Evolutionary conservation across 2,329 filamentous ascomycete genomes (phyloP).

Genomic region (Cercospora brassicicola): DNA sequence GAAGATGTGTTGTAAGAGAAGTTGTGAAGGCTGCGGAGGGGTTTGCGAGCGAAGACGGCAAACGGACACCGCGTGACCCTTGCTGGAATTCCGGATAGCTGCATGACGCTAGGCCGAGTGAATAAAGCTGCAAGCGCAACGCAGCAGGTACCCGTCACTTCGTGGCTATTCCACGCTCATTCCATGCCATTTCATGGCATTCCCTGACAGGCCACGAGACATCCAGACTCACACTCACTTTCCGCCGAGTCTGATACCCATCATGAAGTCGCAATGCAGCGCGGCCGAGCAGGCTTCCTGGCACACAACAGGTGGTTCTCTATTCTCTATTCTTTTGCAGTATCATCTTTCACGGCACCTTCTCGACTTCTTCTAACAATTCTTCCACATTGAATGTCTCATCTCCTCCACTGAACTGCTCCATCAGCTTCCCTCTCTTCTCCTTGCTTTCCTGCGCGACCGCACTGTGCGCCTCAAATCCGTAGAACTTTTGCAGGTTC

Average conservation of each 20-base stretch:
- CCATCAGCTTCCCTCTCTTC: conserved; percentile 67
- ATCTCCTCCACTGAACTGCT: conserved; percentile 81
- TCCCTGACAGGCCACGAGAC: background rate
- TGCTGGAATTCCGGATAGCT: background rate
- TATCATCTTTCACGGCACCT: conserved; percentile 49
- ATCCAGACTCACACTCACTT: background rate
- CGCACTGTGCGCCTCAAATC: conserved; percentile 56
- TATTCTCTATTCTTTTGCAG: background rate
- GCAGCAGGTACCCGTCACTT: background rate
- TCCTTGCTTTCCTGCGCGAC: conserved; percentile 71
- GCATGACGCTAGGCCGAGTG: conserved; percentile 9
- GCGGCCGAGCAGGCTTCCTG: background rate
- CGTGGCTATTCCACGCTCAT: background rate
- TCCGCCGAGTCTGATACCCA: background rate
- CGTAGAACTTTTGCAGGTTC: conserved; percentile 93
- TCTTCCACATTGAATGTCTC: conserved; percentile 77
- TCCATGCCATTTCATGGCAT: background rate
- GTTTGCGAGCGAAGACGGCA: background rate
- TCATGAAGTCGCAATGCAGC: background rate
- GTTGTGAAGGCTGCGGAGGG: background rate
- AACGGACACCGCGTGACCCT: background rate
- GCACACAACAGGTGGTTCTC: background rate
- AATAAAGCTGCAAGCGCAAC: background rate
- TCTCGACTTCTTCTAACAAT: conserved; percentile 86
- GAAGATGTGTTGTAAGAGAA: too few relatives aligned